Evolutionary conservation across 2,329 filamentous ascomycete genomes (phyloP), one percentile per base, ranked within the genome.

Genomic region (Fusarium circinatum): DNA sequence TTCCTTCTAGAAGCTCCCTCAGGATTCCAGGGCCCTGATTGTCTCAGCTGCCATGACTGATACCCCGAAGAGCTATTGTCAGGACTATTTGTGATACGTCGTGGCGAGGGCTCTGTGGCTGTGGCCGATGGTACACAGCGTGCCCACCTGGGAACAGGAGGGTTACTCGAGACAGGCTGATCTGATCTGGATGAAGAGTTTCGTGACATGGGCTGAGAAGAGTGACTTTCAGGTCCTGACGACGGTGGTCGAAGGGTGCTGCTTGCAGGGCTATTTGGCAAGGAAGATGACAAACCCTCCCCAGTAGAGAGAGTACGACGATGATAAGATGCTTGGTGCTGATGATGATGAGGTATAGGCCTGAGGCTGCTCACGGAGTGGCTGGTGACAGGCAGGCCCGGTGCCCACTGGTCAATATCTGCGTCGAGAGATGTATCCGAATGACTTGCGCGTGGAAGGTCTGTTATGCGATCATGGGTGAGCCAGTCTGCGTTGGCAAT

Each of bases 51-150:
- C 63, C 64, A 73, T 41, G 41, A 52, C 51, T 68, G 67, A 55
- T 71, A 67, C 48, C 65, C 69, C 36, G 58, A 55, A 32, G 63
- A 63, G 20, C 34, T 30, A n/a, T 55, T 71, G 26, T 71, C 70
- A 15, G 65, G 41, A 51, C 20, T 62, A 22, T 36, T 38, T 32
- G 24, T 52, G n/a, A 49, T 57, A 26, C 65, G 54, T n/a, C 57
- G 70, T 14, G 76, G 71, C 18, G 70, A 74, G 5, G 71, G 69
- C 34, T 76, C 75, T n/a, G 71, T 78, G 13, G 70, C 71, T n/a
- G 55, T 42, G 36, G 56, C 68, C 6, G 76, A 76, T 8, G 74
- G 74, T 6, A 65, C 47, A 17, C 65, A 65, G 22, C 62, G 68
- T 13, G 61, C 48, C 38, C 62, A 56, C 17, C 63, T 64, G 20